Evolutionary conservation across 306 rosid species (phyloP), one percentile per base, ranked within the genome.

Genomic region (Cucumis melo): DNA sequence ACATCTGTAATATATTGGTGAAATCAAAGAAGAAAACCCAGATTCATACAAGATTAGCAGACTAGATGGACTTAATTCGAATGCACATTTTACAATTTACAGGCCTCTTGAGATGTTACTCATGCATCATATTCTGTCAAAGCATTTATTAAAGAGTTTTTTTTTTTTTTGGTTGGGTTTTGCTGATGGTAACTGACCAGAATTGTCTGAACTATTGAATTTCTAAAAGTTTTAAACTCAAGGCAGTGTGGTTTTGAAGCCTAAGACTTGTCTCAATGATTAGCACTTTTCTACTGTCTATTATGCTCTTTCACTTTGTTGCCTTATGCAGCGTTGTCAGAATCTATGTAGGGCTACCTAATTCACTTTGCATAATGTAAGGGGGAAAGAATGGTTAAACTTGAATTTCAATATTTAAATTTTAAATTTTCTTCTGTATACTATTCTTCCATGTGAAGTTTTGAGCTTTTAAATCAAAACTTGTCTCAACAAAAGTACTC

Each of bases 251-350:
- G 34, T 56, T 32, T 39, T 56, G 78, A 74, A 74, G 78, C 63
- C 66, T 74, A 56, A 10, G 78, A 74, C 36, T 55, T 74, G 66
- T 74, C 78, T 38, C 66, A 74, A 74, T 74, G 78, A 74, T 74
- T 74, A 74, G 54, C 41, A 56, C 78, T 58, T 74, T 74, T 58
- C 54, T n/a, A 55, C 55, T 16, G 76, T 72, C 76, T 21, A 72
- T 48, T 71, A 71, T 72, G 23, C 58, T 46, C 75, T 56, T 54
- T 74, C 78, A 41, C 63, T 41, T 74, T 41, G 66, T 54, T 58
- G 34, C 44, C 34, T 38, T 74, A 39, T 74, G 78, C 65, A 74
- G 78, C 38, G 66, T 74, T n/a, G 78, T 58, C 50, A 74, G 78
- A 74, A 54, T 74, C 38, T 74, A 38, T 17, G n/a, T 27, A 73